Base-by-base conservation (phyloP, 257 asterid species). In the Capsicum chinense region DNA sequence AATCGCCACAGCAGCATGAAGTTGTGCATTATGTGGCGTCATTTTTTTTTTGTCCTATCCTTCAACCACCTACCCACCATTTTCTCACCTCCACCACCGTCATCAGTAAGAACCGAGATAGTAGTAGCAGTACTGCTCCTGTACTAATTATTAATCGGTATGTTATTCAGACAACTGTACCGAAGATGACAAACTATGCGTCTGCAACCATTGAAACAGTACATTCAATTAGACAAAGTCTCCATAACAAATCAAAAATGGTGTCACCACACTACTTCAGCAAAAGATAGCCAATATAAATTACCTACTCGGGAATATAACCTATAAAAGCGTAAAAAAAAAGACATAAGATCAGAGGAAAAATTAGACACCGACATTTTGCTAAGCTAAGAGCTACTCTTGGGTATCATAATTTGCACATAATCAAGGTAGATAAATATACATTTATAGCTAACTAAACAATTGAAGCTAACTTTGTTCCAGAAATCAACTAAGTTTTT, bases 61-160 rank as follows among this genome's bases (percentile, higher is more conserved):
- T 97, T 97, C 87, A 97, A 87, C 99, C 99, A 97, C 92, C 99
- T 87, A 6, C 99, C 99, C 7, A 95, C 97, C 0, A 98, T 97
- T 82, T 89, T 97, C 5, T 98, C 97, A 0, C 99, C 97, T 2
- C 98, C 97, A 5, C 94, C 86, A 2, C 70, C 60, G 0, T 80
- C 79, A 4, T 83, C 83, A 33, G 64, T 37, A 14, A 52, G 84
- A 5, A 90, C 84, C 3, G 91, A 62, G 73, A 88, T 85, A 3
- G 87, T 69, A 12, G 89, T 52, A 1, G 86, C 74, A 0, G 89
- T 86, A 74, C 86, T 83, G 60, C 92, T 87, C 86, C 92, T 91
- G 88, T 91, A 95, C 83, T 89, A 92, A 57, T 78, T 83, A 84
- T 86, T 86, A 73, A 83, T 86, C 3, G 85, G 85, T 0, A 67